Percentiles rank a stretch among this genome's conserved stretches.
These are phyloP conservation scores for Rhytidhysteron rufulum DNA, from an alignment of 2,329 filamentous ascomycete genomes.

Conservation along the genomic window DNA sequence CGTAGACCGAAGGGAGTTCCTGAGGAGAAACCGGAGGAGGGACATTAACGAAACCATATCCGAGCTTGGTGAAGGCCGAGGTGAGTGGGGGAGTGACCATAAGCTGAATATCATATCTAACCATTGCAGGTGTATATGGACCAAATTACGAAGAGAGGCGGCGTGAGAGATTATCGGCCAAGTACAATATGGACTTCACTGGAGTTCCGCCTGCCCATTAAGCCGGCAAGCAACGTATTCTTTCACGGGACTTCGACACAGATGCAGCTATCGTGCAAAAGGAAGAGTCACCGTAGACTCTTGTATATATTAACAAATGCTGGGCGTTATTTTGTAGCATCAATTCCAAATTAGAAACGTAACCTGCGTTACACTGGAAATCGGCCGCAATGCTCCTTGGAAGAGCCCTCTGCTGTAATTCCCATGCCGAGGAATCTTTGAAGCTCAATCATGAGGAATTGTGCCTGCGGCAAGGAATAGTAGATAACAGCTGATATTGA, in stretches of 20 bases:
- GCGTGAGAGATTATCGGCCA: constrained; percentile 75
- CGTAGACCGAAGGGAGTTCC: constrained; percentile 69
- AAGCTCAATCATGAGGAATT: too few species aligned
- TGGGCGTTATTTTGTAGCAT: too few species aligned
- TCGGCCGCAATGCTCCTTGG: too few species aligned
- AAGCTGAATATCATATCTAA: constrained; percentile 12
- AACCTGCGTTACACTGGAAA: too few species aligned
- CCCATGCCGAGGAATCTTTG: too few species aligned
- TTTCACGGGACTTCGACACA: not conserved
- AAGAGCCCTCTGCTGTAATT: too few species aligned
- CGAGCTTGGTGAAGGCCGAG: constrained; percentile 81
- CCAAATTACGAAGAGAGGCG: constrained; percentile 83
- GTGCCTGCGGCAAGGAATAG: too few species aligned
- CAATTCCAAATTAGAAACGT: too few species aligned
- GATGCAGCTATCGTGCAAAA: not conserved
- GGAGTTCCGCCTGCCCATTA: constrained; percentile 3
- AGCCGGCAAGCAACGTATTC: not conserved
- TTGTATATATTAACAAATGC: not conserved
- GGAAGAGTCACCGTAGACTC: not conserved
- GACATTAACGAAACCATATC: constrained; percentile 76
- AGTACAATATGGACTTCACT: constrained; percentile 77
- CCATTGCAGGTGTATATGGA: constrained; percentile 65
- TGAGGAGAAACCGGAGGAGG: constrained; percentile 70
- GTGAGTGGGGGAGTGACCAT: constrained; percentile 45
- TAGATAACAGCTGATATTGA: too few species aligned